Evolutionary conservation across 1,284 basidiomycete genomes (phyloP).

Genomic region (Moniliophthora roreri): DNA sequence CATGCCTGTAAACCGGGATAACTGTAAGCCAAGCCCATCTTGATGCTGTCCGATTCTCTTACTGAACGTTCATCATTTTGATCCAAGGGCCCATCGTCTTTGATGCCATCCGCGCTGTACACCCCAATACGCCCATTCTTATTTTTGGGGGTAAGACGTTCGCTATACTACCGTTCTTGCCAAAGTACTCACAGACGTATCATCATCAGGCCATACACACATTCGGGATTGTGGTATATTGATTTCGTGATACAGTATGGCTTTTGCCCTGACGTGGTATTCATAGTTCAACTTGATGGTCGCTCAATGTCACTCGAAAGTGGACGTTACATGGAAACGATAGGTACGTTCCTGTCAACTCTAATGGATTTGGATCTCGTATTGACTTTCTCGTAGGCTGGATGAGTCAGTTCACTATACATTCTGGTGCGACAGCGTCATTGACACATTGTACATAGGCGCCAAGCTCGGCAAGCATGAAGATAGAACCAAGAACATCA

Average conservation of each 20-base stretch:
- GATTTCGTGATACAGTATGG: not conserved
- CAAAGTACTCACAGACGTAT: conserved; percentile 1
- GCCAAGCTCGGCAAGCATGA: conserved; percentile 42
- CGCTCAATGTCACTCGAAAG: conserved; percentile 75
- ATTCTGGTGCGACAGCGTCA: too few relatives aligned
- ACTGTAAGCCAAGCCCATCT: conserved; percentile 43
- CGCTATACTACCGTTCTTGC: not conserved
- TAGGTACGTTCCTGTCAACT: conserved; percentile 40
- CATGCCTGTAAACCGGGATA: conserved; percentile 66
- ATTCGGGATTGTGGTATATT: conserved; percentile 73
- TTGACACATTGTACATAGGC: conserved; percentile 34
- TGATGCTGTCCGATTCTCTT: too few relatives aligned
- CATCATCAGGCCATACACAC: conserved; percentile 61
- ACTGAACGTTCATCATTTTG: conserved; percentile 12
- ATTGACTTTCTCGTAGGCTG: not conserved
- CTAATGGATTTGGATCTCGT: not conserved
- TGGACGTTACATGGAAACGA: conserved; percentile 86
- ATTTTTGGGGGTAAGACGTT: conserved; percentile 65
- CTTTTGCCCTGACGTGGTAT: not conserved
- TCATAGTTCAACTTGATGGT: conserved; percentile 1
- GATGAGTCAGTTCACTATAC: not conserved
- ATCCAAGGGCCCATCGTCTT: conserved; percentile 66
- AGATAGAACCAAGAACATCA: conserved; percentile 44
- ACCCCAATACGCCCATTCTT: conserved; percentile 73
- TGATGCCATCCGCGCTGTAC: conserved; percentile 72